Percentiles rank a stretch among this genome's conserved stretches.
Conservation (phyloP, 2,329 filamentous ascomycete genomes). For the Chrysoporthe cubensis region DNA sequence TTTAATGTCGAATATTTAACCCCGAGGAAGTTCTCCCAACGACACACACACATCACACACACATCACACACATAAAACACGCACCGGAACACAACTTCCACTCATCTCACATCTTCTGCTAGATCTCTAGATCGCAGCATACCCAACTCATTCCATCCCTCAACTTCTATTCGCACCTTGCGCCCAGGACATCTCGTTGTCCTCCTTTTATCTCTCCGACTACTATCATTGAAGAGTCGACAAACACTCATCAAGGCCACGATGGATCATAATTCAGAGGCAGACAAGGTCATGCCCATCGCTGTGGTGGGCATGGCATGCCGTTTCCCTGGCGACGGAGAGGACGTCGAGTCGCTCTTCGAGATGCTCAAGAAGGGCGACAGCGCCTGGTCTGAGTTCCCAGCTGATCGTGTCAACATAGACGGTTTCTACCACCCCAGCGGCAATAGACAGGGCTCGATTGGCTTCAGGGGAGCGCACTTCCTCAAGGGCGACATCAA, state of each 20-base stretch:
- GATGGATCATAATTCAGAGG: slow-evolving; percentile 13
- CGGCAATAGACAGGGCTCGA: slow-evolving; percentile 53
- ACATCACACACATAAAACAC: too few species aligned
- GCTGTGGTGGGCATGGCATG: slow-evolving; percentile 72
- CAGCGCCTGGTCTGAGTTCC: slow-evolving; percentile 68
- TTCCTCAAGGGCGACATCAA: slow-evolving; percentile 53
- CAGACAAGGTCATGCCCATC: slow-evolving; percentile 46
- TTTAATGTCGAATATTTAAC: too few species aligned
- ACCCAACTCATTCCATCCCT: background rate
- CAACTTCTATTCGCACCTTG: background rate
- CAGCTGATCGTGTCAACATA: slow-evolving; percentile 68
- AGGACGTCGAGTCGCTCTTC: slow-evolving; percentile 66
- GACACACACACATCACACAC: too few species aligned
- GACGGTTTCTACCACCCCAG: slow-evolving; percentile 69
- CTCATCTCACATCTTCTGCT: background rate
- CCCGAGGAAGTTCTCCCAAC: too few species aligned
- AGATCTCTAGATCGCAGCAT: background rate
- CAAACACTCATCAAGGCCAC: background rate
- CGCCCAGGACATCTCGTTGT: background rate
- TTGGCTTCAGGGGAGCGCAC: slow-evolving; percentile 50
- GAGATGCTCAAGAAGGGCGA: slow-evolving; percentile 68
- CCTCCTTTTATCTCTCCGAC: too few species aligned
- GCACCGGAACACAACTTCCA: background rate
- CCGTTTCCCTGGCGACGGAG: slow-evolving; percentile 62
- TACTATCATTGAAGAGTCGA: background rate